Evolutionary conservation across 192 early-diverging fungal species (phyloP).

Genomic region (Mortierella hygrophila): DNA sequence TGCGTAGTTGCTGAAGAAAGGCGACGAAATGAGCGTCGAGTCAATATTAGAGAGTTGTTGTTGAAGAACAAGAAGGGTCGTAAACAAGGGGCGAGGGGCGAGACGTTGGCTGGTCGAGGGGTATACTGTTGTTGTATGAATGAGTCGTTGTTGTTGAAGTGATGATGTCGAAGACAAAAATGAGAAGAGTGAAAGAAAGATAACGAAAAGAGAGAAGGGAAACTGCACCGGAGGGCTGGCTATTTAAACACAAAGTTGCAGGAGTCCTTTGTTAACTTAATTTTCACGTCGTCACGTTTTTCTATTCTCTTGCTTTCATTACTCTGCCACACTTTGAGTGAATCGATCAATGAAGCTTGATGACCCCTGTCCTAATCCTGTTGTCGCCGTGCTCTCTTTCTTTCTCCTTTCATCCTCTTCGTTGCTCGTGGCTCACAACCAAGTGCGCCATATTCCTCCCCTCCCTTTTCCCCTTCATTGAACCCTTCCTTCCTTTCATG

Average conservation of each 20-base stretch:
- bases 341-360: neutral
- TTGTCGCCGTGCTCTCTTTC: too few relatives aligned
- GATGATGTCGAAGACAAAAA: neutral
- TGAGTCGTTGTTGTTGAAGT: neutral
- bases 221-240: neutral
- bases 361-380: neutral
- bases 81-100: neutral
- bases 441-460: neutral
- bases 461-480: neutral
- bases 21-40: neutral
- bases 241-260: neutral
- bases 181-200: neutral
- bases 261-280: neutral
- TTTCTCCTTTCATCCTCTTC: too few relatives aligned
- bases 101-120: neutral
- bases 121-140: neutral
- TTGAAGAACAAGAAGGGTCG: neutral
- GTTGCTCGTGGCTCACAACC: neutral
- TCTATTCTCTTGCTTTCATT: neutral
- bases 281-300: neutral
- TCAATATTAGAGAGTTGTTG: neutral
- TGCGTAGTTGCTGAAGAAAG: neutral
- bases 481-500: neutral
- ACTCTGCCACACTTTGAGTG: neutral
- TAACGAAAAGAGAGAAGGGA: neutral